Conservation (phyloP, 495 filamentous ascomycete genomes). For the Amphirosellinia nigrospora region DNA sequence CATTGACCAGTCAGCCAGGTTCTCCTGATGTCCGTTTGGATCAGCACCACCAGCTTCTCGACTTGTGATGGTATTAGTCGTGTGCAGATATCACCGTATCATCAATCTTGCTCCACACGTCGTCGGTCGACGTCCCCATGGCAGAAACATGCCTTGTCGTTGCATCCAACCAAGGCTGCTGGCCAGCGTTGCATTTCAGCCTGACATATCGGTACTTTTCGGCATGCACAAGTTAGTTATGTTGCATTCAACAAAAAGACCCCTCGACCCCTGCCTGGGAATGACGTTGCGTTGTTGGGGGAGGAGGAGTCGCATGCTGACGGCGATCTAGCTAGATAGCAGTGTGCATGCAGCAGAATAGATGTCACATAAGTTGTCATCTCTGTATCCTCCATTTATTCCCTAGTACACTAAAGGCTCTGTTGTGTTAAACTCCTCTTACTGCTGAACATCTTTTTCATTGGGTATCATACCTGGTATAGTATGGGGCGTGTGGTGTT, state of each 20-base stretch:
- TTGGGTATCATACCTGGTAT: too few species aligned
- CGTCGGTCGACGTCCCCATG: conserved; percentile 8
- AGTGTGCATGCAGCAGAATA: background rate
- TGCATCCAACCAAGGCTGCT: conserved; percentile 20
- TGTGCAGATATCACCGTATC: background rate
- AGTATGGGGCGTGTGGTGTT: too few species aligned
- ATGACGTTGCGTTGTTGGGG: conserved; percentile 18
- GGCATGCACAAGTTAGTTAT: conserved; percentile 3
- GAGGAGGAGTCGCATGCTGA: conserved; percentile 2
- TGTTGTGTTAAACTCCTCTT: too few species aligned
- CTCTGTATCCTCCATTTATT: too few species aligned
- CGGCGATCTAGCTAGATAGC: background rate
- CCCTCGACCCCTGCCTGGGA: background rate
- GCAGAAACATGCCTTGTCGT: conserved; percentile 4
- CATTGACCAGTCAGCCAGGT: background rate
- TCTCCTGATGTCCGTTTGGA: conserved; percentile 6
- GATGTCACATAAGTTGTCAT: background rate
- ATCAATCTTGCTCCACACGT: conserved; percentile 12
- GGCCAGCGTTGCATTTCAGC: conserved; percentile 16
- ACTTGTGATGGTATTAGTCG: background rate
- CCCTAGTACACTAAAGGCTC: too few species aligned
- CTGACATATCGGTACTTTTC: conserved; percentile 22
- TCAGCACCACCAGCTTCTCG: background rate
- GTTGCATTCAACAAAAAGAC: conserved; percentile 25
- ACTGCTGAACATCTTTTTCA: background rate